Evolutionary conservation across 2,329 filamentous ascomycete species (phyloP), one percentile per base, ranked within the genome.

Genomic region (Rutstroemia sp.): DNA sequence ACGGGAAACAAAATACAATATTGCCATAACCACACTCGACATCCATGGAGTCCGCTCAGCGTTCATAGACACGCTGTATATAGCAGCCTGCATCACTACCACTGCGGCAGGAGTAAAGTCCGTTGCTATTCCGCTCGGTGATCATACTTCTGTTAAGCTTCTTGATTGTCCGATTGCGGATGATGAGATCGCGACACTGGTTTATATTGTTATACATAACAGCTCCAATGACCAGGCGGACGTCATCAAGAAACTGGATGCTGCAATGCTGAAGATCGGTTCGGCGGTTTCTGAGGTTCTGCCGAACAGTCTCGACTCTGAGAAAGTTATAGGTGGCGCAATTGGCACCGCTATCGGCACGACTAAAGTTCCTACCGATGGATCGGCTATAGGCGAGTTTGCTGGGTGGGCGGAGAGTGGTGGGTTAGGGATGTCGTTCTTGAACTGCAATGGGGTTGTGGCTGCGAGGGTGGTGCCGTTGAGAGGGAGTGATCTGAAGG

Each of bases 401-500:
- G 27, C 44, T 25, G 50, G 50, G 9, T 53, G 50, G 39, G 50
- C 50, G 2, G 19, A 30, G 12, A 53, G 50, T 19, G 50, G 41
- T 17, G 50, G 50, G 2, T n/a, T 53, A 2, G 41, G 41, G 7
- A 17, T 53, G 50, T 30, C 50, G 16, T 53, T 53, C 16, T 34
- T 53, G 50, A 53, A 53, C 14, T 53, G 41, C 37, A 41, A 53
- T 23, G 50, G 50, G 2, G 41, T 53, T 1, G 50, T 53, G 12
- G 50, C 50, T 16, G 39, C 50, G 3, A 30, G 46, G 14, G 50
- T 53, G 2, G 34, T 21, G 17, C 44, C 50, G 2, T 7, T 53
- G 4, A 53, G 14, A 16, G 50, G 50, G n/a, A 53, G 50, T 8
- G 41, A 53, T 17, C 12, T 46, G 1, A 53, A 53, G 27, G 50